Base-by-base conservation (phyloP, 1,284 basidiomycete species). In the Volvariella surrecta region DNA sequence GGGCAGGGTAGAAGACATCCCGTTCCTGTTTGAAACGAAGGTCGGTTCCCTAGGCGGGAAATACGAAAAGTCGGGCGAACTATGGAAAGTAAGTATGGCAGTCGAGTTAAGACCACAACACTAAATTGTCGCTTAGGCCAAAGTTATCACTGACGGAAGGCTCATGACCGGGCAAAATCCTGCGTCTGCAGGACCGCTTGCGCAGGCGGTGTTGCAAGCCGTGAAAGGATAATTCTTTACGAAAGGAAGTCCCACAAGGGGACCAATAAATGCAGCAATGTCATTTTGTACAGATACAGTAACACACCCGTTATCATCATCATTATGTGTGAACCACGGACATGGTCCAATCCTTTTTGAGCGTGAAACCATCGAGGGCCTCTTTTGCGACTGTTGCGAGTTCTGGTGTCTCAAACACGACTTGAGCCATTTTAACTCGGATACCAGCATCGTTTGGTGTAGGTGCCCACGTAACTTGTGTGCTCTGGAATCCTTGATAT, bases 301-400 rank as follows among this genome's bases (percentile, higher is more conserved):
- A 28, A 60, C 53, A 61, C 55, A 56, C 55, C 54, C 45, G 44
- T 35, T 6, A 28, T 11, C 6, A 28, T 28, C 24, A 28, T 28
- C 24, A 51, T 75, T 66, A 84, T 55, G 81, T 76, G 62, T 78
- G 86, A 42, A 69, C 72, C 45, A 91, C 86, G 43, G 72, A 71
- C 85, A 91, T 89, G 48, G 74, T 65, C 80, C 85, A 88, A 37
- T 77, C 84, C 53, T 84, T 83, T 66, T 89, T 88, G 48, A 92
- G 64, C 30, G 81, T 73, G 60, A 89, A 90, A 43, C 80, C 82
- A 58, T 90, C 74, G 49, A 92, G 58, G 4, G 82, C 87, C 44
- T 83, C 76, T 65, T 81, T 87, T 45, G 89, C 89, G 8, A 73
- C 74, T 9, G 76, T 63, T n/a, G 87, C 85, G 19, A 84, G 70